A percentile compares a stretch with the other conserved stretches of the same genome.
These are phyloP conservation scores for Cryptococcus sp. DNA, from an alignment of 1,284 basidiomycete genomes.

Conservation along the genomic window DNA sequence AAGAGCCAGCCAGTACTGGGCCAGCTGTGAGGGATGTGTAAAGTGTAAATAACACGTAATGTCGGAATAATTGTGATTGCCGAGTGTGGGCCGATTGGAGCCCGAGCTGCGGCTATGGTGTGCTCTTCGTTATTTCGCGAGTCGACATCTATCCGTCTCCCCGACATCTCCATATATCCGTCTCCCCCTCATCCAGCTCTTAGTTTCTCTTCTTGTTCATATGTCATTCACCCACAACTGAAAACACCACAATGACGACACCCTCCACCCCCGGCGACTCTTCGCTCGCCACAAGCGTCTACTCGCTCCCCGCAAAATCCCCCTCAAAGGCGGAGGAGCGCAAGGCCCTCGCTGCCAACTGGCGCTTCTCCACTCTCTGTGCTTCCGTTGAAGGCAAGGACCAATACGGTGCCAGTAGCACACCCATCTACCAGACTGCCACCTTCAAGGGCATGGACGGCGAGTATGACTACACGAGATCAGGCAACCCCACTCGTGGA, in stretches of 20 bases:
- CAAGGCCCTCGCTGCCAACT: slow-evolving; percentile 33
- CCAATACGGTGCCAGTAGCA: slow-evolving; percentile 88
- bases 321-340: slow-evolving; percentile 31
- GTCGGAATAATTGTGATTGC: too few species aligned
- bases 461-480: slow-evolving; percentile 85
- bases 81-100: not conserved
- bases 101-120: not conserved
- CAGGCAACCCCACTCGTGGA: slow-evolving; percentile 93
- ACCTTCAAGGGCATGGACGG: slow-evolving; percentile 96
- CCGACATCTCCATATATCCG: not conserved
- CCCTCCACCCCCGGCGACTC: slow-evolving; percentile 37
- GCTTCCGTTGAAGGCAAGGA: slow-evolving; percentile 93
- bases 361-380: slow-evolving; percentile 52
- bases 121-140: not conserved
- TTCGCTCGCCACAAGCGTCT: slow-evolving; percentile 23
- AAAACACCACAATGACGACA: slow-evolving; percentile 11
- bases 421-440: slow-evolving; percentile 96
- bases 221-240: not conserved
- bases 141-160: not conserved
- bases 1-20: too few species aligned
- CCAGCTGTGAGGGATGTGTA: too few species aligned
- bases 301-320: slow-evolving; percentile 34
- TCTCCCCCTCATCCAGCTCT: not conserved
- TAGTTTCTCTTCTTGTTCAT: not conserved
- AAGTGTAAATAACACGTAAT: too few species aligned